Conservation (phyloP, 495 filamentous ascomycete species). For the Trypethelium eluteriae region DNA sequence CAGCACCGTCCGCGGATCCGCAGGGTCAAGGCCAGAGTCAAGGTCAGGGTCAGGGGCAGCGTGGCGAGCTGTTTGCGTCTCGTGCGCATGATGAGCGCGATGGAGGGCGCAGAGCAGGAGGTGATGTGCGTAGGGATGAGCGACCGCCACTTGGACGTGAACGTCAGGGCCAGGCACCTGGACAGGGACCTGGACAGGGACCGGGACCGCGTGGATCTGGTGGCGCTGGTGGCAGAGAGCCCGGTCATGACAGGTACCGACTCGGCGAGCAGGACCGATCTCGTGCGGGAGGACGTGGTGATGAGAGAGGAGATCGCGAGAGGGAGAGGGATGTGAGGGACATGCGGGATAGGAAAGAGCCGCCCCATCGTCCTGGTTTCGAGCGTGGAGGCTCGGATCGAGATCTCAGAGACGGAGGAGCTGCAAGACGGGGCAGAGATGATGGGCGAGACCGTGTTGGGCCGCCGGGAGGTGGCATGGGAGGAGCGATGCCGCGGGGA, state of each 20-base stretch:
- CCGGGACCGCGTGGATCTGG: background rate
- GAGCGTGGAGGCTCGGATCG: background rate
- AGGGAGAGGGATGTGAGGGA: background rate
- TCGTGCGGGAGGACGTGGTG: too few species aligned
- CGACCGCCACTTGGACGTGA: too few species aligned
- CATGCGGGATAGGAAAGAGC: background rate
- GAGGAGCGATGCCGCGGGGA: background rate
- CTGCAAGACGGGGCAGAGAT: background rate
- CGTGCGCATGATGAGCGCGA: background rate
- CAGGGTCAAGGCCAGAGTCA: background rate
- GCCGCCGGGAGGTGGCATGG: background rate
- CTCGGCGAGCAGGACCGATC: too few species aligned
- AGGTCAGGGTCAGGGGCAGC: background rate
- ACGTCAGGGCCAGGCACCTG: too few species aligned
- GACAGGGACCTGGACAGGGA: too few species aligned
- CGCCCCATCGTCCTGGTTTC: background rate
- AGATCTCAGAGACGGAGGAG: background rate
- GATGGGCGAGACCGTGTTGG: background rate
- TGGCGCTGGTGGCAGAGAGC: too few species aligned
- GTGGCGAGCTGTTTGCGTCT: background rate
- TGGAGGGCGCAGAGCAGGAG: background rate
- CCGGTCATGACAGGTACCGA: too few species aligned
- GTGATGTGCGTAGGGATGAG: background rate
- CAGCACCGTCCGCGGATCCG: background rate
- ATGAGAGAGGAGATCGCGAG: too few species aligned